Percentiles rank a stretch among this genome's conserved stretches.
These are phyloP conservation scores for Grosmannia penicillata DNA, from an alignment of 2,329 filamentous ascomycete genomes.

Conservation along the genomic window DNA sequence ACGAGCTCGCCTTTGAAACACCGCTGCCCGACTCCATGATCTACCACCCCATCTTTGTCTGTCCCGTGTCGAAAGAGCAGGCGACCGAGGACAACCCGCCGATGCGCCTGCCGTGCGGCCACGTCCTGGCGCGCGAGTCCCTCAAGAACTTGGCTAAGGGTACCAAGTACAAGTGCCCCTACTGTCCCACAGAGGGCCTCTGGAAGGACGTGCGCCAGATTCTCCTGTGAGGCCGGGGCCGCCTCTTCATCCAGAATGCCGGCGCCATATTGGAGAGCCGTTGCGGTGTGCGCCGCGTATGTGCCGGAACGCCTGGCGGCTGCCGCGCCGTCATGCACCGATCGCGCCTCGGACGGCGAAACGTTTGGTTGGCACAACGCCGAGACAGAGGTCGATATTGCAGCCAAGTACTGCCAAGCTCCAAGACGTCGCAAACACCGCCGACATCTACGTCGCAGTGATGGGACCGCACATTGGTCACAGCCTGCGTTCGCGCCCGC, in stretches of 20 bases:
- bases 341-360: no score
- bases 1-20: slow-evolving; percentile 73
- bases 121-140: slow-evolving; percentile 80
- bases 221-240: slow-evolving; percentile 31
- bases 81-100: slow-evolving; percentile 85
- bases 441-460: no score
- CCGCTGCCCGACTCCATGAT: slow-evolving; percentile 44
- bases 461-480: no score
- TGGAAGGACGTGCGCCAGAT: slow-evolving; percentile 64
- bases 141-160: slow-evolving; percentile 68
- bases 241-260: background rate
- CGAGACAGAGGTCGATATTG: no score
- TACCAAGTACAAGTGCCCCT: slow-evolving; percentile 81
- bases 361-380: no score
- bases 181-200: slow-evolving; percentile 76
- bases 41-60: slow-evolving; percentile 96
- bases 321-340: no score
- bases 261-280: background rate
- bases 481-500: no score
- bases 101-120: slow-evolving; percentile 92
- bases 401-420: no score
- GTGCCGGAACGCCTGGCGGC: no score
- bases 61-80: slow-evolving; percentile 92
- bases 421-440: no score
- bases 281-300: no score